Percentiles rank a stretch among this genome's conserved stretches.
These are phyloP conservation scores for Chaetomium sp. DNA, from an alignment of 2,329 filamentous ascomycete genomes.

Conservation along the genomic window DNA sequence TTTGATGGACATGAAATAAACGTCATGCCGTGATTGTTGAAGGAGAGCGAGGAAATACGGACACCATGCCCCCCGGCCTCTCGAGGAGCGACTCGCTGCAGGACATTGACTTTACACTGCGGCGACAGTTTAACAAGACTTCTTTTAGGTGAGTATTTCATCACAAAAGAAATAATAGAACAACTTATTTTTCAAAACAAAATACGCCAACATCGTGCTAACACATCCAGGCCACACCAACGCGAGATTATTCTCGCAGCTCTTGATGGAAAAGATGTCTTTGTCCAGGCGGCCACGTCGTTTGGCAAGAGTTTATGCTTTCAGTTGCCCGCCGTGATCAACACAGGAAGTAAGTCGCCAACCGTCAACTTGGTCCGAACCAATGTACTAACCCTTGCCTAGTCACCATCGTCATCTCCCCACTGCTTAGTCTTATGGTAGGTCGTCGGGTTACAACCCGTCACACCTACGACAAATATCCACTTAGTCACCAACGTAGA, in stretches of 20 bases:
- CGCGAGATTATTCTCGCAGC: constrained; percentile 81
- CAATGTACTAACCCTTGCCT: background rate
- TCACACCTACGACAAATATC: background rate
- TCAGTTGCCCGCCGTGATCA: constrained; percentile 81
- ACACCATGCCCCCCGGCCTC: constrained; percentile 29
- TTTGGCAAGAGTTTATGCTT: constrained; percentile 95
- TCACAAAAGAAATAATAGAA: background rate
- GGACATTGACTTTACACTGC: constrained; percentile 69
- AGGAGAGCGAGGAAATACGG: background rate
- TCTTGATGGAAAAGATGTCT: constrained; percentile 80
- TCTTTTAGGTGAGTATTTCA: constrained; percentile 55
- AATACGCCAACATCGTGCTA: no score
- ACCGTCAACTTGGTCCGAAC: background rate
- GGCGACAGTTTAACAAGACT: constrained; percentile 65
- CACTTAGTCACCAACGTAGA: constrained; percentile 43
- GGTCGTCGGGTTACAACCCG: constrained; percentile 13
- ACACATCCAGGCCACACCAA: constrained; percentile 60
- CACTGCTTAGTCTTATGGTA: constrained; percentile 83
- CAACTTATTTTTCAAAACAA: no score
- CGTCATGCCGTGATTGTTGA: background rate
- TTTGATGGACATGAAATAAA: background rate
- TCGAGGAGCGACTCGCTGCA: constrained; percentile 43
- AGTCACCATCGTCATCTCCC: constrained; percentile 89
- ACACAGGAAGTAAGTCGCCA: constrained; percentile 61
- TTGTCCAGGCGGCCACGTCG: constrained; percentile 81